phyloP scores from a whole-genome alignment of 2,329 filamentous ascomycete genomes.

The Kalaharituber pfeilii region DNA sequence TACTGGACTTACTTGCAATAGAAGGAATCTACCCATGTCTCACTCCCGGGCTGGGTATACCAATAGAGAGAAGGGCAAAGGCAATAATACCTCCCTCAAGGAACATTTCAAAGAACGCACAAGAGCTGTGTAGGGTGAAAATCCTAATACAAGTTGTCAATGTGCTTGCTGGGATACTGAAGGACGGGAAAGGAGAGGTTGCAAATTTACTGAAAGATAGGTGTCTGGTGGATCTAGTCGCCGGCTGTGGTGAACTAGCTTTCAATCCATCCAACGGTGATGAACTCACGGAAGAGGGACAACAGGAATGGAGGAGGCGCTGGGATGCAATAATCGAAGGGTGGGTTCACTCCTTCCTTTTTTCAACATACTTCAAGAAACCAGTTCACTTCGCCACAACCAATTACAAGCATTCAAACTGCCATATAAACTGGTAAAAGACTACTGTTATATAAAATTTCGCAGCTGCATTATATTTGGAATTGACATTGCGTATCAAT shows the following conservation, averaged over 20 bases:
- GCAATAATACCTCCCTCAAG: slow-evolving; percentile 2
- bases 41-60: slow-evolving; percentile 17
- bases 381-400: not conserved
- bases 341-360: slow-evolving; percentile 8
- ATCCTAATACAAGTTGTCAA: not conserved
- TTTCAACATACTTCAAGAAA: not conserved
- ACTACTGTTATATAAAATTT: too few species aligned
- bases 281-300: slow-evolving; percentile 1
- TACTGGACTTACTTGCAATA: slow-evolving; percentile 20
- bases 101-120: not conserved
- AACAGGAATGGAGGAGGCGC: slow-evolving; percentile 11
- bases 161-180: not conserved
- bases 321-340: slow-evolving; percentile 17
- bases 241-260: slow-evolving; percentile 20
- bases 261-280: slow-evolving; percentile 12
- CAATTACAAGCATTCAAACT: too few species aligned
- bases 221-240: slow-evolving; percentile 20
- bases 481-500: too few species aligned
- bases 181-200: slow-evolving; percentile 3
- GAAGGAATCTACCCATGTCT: slow-evolving; percentile 22
- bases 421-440: too few species aligned
- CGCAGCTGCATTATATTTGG: too few species aligned
- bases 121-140: not conserved
- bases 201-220: slow-evolving; percentile 13
- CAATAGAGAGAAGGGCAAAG: slow-evolving; percentile 15